Base-by-base conservation (phyloP, 306 rosid species). In the Senna tora region DNA sequence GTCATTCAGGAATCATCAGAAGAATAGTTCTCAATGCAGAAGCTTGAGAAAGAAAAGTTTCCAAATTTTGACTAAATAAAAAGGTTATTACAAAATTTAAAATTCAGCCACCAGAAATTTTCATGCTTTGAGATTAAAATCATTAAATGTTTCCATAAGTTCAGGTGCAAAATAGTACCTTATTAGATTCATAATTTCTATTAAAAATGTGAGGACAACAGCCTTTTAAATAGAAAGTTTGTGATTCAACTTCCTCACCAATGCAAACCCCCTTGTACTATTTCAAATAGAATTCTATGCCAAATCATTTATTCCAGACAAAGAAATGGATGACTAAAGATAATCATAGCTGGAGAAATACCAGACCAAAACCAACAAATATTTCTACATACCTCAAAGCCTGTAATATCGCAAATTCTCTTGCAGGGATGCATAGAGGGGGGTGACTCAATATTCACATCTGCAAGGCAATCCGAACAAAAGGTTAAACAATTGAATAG, bases 341-440 rank as follows among this genome's bases (percentile, higher is more conserved):
- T 50, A 80, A 39, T 22, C 78, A 36, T 28, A 52, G 25, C 49
- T 12, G 7, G 5, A 5, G 12, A 73, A 51, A 33, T 11, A 55
- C n/a, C 6, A 70, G 16, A 41, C 20, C 28, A 61, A 56, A 61
- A 34, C 67, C 25, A 65, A 52, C 50, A 50, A 80, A 61, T 38
- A 68, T 9, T 52, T 71, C 68, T 20, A 14, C 75, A 67, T 78
- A 93, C 98, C 96, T 90, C 96, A 73, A 71, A 88, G 81, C 97
- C 97, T 12, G 98, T 93, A 71, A 90, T 73, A 77, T 93, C 97
- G 3, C 97, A 93, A 59, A 93, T 93, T 86, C 74, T 88, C 83
- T 85, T 88, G 93, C 93, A 87, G 9, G 98, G 98, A 78, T 88
- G 98, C 88, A 88, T 84, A 38, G 98, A 87, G 4, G 98, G 98